These are phyloP conservation scores for Leccinum subrobustum DNA, from an alignment of 1,284 basidiomycete genomes.

Conservation along the genomic window DNA sequence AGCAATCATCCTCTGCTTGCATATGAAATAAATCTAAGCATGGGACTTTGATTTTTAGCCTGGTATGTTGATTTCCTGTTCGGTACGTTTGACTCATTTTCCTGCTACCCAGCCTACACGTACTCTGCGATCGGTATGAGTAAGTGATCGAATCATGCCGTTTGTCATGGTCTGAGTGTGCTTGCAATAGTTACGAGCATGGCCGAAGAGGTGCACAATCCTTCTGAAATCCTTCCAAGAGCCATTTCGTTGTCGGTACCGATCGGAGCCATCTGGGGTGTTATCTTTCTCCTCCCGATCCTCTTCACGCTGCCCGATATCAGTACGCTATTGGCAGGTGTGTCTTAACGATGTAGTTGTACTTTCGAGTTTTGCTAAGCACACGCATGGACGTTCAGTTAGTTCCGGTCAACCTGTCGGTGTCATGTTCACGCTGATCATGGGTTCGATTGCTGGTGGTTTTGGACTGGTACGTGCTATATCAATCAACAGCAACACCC, in stretches of 20 bases:
- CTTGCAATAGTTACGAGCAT: slow-evolving; percentile 47
- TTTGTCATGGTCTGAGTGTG: slow-evolving; percentile 4
- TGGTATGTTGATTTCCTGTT: slow-evolving; percentile 29
- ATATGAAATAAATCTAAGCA: not conserved
- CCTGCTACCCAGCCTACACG: slow-evolving; percentile 41
- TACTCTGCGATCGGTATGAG: slow-evolving; percentile 56
- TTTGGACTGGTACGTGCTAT: slow-evolving; percentile 50
- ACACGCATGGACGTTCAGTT: slow-evolving; percentile 37
- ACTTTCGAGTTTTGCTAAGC: not conserved
- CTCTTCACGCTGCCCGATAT: slow-evolving; percentile 67
- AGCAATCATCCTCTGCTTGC: slow-evolving; percentile 14
- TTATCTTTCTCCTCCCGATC: slow-evolving; percentile 68
- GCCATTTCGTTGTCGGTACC: slow-evolving; percentile 63
- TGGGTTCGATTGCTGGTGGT: slow-evolving; percentile 61
- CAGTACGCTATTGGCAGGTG: slow-evolving; percentile 49
- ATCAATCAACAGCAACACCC: not conserved
- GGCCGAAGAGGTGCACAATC: slow-evolving; percentile 65
- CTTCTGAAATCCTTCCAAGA: slow-evolving; percentile 52
- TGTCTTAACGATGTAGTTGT: not conserved
- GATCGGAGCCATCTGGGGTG: slow-evolving; percentile 56
- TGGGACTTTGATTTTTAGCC: slow-evolving; percentile 25
- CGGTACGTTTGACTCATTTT: slow-evolving; percentile 1
- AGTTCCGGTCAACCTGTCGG: slow-evolving; percentile 64
- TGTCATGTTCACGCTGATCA: slow-evolving; percentile 63
- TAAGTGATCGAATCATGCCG: slow-evolving; percentile 22